phyloP scores from a whole-genome alignment of 805 yeast species.

The Wickerhamiella dianesei region DNA sequence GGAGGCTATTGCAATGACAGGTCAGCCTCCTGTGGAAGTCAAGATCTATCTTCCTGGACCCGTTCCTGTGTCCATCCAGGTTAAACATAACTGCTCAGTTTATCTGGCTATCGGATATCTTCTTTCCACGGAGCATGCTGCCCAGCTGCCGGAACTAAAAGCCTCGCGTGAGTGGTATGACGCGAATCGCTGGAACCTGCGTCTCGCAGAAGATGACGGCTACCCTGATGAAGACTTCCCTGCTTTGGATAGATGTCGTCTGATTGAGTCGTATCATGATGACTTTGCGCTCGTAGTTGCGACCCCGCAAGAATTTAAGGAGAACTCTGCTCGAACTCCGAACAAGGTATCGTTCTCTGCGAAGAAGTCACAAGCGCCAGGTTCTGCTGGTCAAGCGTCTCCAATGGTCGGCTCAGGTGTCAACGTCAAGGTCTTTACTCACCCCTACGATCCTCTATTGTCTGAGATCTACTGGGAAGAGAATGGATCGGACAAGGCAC shows the following conservation, averaged over 20 bases:
- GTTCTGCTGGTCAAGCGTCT: background rate
- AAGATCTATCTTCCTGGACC: constrained; percentile 26
- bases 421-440: constrained; percentile 20
- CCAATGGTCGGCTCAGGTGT: constrained; percentile 1
- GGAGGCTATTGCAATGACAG: constrained; percentile 12
- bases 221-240: constrained; percentile 86
- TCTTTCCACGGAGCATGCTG: constrained; percentile 24
- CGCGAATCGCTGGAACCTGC: constrained; percentile 62
- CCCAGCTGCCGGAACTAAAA: constrained; percentile 20
- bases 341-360: constrained; percentile 16
- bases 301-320: constrained; percentile 23
- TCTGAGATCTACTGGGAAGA: constrained; percentile 21
- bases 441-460: constrained; percentile 24
- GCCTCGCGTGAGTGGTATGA: constrained; percentile 26
- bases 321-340: constrained; percentile 25
- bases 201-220: constrained; percentile 86
- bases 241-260: constrained; percentile 55
- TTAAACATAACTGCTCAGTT: constrained; percentile 31
- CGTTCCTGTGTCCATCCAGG: constrained; percentile 24
- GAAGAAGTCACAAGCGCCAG: background rate
- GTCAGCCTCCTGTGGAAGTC: constrained; percentile 10
- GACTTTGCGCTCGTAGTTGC: constrained; percentile 69
- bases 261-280: constrained; percentile 58
- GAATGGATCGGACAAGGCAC: constrained; percentile 13
- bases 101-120: constrained; percentile 45